Evolutionary conservation across 176 grass and related monocot species (phyloP).

Genomic region (Hordeum marinum): DNA sequence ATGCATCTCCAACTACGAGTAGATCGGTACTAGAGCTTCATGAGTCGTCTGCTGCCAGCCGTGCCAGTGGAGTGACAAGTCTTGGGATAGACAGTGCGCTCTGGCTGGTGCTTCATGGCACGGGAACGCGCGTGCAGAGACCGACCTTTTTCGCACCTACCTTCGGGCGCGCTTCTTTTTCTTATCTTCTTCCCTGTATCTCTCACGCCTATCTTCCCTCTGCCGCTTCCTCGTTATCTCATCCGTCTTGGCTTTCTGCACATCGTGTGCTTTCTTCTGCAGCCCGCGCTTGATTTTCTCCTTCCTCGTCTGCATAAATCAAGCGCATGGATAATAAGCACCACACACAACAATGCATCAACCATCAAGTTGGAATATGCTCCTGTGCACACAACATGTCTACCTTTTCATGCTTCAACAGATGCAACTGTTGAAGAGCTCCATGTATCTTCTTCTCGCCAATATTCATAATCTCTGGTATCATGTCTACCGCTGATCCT

Average conservation of each 20-base stretch:
- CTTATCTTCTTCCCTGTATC: slow-evolving; percentile 86
- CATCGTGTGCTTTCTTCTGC: slow-evolving; percentile 75
- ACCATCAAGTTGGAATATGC: not conserved
- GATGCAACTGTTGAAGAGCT: slow-evolving; percentile 58
- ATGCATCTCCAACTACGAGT: no score
- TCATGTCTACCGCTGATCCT: slow-evolving; percentile 31
- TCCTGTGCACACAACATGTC: not conserved
- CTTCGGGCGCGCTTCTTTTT: slow-evolving; percentile 61
- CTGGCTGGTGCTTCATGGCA: not conserved
- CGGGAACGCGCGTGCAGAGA: no score
- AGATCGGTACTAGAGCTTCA: not conserved
- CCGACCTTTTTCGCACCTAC: not conserved
- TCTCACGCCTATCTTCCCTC: slow-evolving; percentile 73
- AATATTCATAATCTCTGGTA: slow-evolving; percentile 68
- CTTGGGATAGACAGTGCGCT: not conserved
- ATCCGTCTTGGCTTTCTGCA: slow-evolving; percentile 74
- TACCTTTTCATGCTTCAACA: slow-evolving; percentile 81
- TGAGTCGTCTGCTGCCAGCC: not conserved
- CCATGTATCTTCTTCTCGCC: slow-evolving; percentile 43
- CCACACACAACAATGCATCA: not conserved
- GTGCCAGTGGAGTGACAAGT: not conserved
- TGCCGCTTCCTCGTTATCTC: slow-evolving; percentile 65
- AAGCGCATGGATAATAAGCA: not conserved
- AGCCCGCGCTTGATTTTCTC: slow-evolving; percentile 51
- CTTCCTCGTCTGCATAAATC: slow-evolving; percentile 61